Conservation (phyloP, 345 rosid species). For the Acer yangbiense region DNA sequence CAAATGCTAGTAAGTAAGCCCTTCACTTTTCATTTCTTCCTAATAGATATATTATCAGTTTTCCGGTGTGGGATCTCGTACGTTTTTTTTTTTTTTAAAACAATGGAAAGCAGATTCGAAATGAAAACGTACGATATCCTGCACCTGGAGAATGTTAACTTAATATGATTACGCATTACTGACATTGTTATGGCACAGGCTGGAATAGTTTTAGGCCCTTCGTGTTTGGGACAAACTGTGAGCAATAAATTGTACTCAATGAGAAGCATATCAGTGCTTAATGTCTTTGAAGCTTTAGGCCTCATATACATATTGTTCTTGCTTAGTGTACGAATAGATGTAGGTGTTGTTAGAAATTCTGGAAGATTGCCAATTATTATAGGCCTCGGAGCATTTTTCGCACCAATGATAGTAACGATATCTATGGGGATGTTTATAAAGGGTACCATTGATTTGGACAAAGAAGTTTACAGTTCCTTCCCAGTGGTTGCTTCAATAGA, state of each 20-base stretch:
- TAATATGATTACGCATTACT: no score
- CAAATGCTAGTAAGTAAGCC: constrained; percentile 33
- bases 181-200: constrained; percentile 25
- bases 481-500: constrained; percentile 22
- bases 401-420: constrained; percentile 24
- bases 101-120: no score
- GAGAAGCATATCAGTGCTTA: constrained; percentile 29
- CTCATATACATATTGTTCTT: constrained; percentile 35
- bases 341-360: constrained; percentile 31
- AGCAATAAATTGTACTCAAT: constrained; percentile 20
- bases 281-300: constrained; percentile 32
- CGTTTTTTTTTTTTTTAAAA: no score
- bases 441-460: background rate
- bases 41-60: background rate
- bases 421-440: constrained; percentile 16
- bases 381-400: constrained; percentile 34
- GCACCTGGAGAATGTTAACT: no score
- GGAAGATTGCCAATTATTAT: constrained; percentile 39
- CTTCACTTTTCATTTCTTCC: background rate
- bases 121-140: no score
- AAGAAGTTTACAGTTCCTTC: background rate
- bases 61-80: no score
- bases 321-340: constrained; percentile 36
- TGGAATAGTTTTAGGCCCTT: constrained; percentile 43
- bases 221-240: constrained; percentile 32